phyloP scores from a whole-genome alignment of 2,329 filamentous ascomycete genomes.

The Sporothrix humicola region DNA sequence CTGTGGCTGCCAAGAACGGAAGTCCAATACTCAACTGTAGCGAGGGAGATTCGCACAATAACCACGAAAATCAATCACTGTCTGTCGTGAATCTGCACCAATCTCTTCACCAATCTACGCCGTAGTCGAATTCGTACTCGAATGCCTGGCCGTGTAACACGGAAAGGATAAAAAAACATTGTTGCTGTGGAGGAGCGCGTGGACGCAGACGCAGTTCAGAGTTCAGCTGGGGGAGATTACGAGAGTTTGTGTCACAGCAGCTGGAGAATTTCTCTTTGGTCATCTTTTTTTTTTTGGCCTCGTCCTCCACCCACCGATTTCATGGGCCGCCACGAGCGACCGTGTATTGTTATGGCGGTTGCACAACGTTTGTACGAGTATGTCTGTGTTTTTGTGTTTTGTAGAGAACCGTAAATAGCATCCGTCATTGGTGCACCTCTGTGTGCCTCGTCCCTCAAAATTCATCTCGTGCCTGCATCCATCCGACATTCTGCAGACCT shows the following conservation, averaged over 20 bases:
- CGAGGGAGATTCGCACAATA: too few species aligned
- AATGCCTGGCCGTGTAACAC: background rate
- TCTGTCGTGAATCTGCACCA: background rate
- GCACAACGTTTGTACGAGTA: conserved; percentile 17
- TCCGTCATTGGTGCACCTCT: background rate
- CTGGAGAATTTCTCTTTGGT: background rate
- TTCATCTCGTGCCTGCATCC: background rate
- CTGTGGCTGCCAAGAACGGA: background rate
- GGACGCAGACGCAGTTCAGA: background rate
- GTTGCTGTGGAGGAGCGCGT: background rate
- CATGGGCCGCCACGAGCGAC: conserved; percentile 5
- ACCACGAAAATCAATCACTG: conserved; percentile 16
- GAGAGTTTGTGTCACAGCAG: background rate
- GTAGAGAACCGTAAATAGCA: background rate
- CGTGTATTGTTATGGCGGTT: background rate
- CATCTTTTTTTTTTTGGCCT: background rate
- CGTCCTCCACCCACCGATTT: background rate
- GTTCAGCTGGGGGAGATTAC: conserved; percentile 20
- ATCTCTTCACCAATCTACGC: background rate
- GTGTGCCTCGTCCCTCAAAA: background rate
- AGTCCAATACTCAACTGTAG: background rate
- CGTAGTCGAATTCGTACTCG: conserved; percentile 1
- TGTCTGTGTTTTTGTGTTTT: background rate
- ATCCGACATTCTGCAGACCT: background rate
- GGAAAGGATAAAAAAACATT: background rate